Evolutionary conservation across 2,329 filamentous ascomycete genomes (phyloP).

Genomic region (Aspergillus amoenus): DNA sequence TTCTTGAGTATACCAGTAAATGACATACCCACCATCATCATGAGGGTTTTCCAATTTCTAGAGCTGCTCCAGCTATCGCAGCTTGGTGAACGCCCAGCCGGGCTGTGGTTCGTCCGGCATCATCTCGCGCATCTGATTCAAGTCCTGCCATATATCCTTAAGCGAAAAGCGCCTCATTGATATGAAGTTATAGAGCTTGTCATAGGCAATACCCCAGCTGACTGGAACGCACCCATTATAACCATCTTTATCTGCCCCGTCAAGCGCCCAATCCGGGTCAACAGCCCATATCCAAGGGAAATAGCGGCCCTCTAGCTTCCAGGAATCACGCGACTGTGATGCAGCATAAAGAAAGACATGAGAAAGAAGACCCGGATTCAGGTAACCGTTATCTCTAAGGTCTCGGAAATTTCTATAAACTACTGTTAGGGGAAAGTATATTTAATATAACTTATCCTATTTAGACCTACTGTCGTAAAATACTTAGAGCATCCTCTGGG

Average conservation of each 20-base stretch:
- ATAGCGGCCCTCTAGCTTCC: not conserved
- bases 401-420: constrained; percentile 3
- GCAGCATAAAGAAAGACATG: constrained; percentile 12
- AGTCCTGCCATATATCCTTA: constrained; percentile 18
- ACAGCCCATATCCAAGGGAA: constrained; percentile 11
- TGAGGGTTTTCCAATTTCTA: no score
- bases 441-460: no score
- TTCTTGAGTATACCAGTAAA: no score
- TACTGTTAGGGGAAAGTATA: no score
- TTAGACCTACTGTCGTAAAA: not conserved
- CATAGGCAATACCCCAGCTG: not conserved
- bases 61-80: no score
- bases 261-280: constrained; percentile 14
- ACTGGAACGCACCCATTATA: constrained; percentile 17
- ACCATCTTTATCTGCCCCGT: constrained; percentile 10
- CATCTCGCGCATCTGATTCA: not conserved
- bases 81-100: no score
- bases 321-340: not conserved
- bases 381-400: constrained; percentile 3
- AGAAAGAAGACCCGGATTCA: constrained; percentile 6
- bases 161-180: constrained; percentile 6
- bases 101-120: no score
- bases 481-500: not conserved
- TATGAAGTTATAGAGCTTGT: constrained; percentile 16
- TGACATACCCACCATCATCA: no score